These are phyloP conservation scores for Blastobotrys peoriensis DNA, from an alignment of 805 yeast genomes.

Conservation along the genomic window DNA sequence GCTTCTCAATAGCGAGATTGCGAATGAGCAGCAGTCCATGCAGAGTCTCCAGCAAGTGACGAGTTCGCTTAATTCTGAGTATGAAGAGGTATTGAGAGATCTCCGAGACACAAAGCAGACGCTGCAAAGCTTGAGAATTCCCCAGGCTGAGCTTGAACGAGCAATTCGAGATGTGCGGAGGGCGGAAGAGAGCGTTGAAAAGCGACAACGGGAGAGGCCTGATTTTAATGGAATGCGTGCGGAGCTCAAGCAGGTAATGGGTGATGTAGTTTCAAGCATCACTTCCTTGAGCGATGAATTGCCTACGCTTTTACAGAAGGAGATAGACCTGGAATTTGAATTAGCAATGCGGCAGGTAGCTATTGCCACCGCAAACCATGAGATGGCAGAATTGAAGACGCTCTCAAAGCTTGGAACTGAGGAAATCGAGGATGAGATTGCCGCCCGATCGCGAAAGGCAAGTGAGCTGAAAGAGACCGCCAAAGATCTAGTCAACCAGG, in stretches of 20 bases:
- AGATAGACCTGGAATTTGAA: constrained; percentile 3
- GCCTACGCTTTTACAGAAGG: not conserved
- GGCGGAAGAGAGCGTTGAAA: constrained; percentile 1
- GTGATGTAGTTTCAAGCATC: not conserved
- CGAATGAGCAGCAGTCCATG: constrained; percentile 12
- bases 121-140: not conserved
- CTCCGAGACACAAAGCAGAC: not conserved
- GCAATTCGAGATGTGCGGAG: not conserved
- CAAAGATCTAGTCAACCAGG: constrained; percentile 2
- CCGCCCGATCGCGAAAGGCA: not conserved
- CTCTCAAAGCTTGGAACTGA: constrained; percentile 2
- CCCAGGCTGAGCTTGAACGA: constrained; percentile 6
- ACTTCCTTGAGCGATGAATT: not conserved
- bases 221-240: not conserved
- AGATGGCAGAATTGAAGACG: not conserved
- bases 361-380: not conserved
- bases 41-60: not conserved
- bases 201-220: not conserved
- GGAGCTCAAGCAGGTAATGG: not conserved
- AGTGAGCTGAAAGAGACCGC: constrained; percentile 1
- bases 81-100: constrained; percentile 21
- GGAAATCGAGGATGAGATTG: constrained; percentile 5
- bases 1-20: constrained; percentile 12
- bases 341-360: not conserved
- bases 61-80: not conserved